Evolutionary conservation across 163 green algal species (phyloP), one percentile per base, ranked within the genome.

Genomic region (Scenedesmus sp.): DNA sequence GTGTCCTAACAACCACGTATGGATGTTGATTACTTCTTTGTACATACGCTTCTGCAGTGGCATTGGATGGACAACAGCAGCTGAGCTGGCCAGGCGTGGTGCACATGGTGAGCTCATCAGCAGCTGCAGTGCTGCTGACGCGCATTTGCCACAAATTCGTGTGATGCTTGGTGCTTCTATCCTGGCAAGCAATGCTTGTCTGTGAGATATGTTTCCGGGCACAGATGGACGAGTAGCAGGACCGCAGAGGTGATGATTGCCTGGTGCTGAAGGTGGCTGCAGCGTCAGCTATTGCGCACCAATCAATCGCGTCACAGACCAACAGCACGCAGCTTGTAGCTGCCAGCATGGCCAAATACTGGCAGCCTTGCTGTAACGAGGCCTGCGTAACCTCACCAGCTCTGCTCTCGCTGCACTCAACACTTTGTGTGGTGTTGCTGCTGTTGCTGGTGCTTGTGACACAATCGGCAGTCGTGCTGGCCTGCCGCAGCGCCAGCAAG

Each of bases 41-140:
- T 5, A 89, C 57, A 8, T 70, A 10, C 46, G n/a, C 64, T 10
- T 34, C 3, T 84, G 88, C 92, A 95, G 92, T 62, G 94, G 94
- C 60, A 96, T 96, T 74, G 95, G 95, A 26, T 85, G 93, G 83
- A 94, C 93, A 66, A 95, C 94, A 60, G 93, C 95, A 26, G 92
- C 93, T 77, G 94, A 92, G 34, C 85, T 96, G n/a, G 92, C 89
- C 0, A 88, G 94, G 20, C 86, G 93, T 10, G 95, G 95, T 1
- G 95, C 95, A 64, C 94, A 94, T 88, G 95, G 93, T 95, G 76
- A 46, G 87, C n/a, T 54, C 9, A 0, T 20, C 74, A 20, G 20
- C 16, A 74, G n/a, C 20, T 64, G 82, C 20, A 23, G 20, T 1
- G 5, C 18, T 62, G 15, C 15, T 4, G 7, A 62, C 20, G 77